Base-by-base conservation (phyloP, 148 eudicot genomes). In the Diospyros lotus region DNA sequence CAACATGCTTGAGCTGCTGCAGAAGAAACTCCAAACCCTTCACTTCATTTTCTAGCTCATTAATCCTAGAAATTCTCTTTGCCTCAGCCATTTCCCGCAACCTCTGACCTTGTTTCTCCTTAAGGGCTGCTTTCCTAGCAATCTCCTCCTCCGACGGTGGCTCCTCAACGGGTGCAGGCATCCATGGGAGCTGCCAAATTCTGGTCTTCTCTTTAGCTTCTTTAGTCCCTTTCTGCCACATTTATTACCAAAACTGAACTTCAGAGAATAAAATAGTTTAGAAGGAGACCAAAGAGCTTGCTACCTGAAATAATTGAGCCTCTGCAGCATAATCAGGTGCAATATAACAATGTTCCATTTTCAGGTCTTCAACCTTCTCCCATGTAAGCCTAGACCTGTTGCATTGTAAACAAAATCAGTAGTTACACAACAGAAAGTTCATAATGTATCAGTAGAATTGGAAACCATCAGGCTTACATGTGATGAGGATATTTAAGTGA, bases 301-400 rank as follows among this genome's bases (percentile, higher is more conserved):
- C 63, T 72, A 89, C 98, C 93, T 92, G 89, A 87, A 95, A 95
- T 72, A 95, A 82, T 76, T 77, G 87, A 75, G 91, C 89, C 81
- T 92, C 98, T 61, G 94, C 78, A 55, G 82, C 87, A 78, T 95
- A 95, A 86, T 95, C 96, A 61, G 79, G 80, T 40, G 96, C 89
- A 64, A 95, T 82, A 82, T 92, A 95, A 79, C 98, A 92, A 78
- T 95, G 91, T 78, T 95, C 98, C 97, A 95, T 95, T 86, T 95
- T 95, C 77, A 95, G 86, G 73, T 95, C 98, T 86, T 95, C 98
- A 77, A 86, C 94, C 82, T 92, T 95, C 86, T 95, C 98, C 98
- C 98, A 95, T 12, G 96, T 88, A 73, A 95, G 86, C 81, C 83
- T 88, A 72, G 92, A 75, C 80, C 98, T 95, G 72, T 68, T 66